phyloP scores from a whole-genome alignment of 495 filamentous ascomycete species.

The Clohesyomyces aquaticus region DNA sequence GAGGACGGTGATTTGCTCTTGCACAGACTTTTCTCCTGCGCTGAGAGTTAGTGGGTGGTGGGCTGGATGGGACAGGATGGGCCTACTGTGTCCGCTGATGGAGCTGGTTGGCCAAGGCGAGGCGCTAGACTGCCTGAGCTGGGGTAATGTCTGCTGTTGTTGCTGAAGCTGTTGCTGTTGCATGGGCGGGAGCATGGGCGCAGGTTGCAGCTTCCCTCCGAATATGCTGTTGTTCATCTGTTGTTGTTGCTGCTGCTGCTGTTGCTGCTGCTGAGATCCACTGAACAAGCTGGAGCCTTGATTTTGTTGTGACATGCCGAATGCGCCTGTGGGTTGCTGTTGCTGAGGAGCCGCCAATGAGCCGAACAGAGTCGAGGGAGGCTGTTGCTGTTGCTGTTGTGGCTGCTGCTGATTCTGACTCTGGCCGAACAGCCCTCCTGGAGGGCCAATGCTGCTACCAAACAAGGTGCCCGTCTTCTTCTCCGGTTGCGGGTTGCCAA shows the following conservation, averaged over 20 bases:
- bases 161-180: slow-evolving; percentile 43
- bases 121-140: slow-evolving; percentile 45
- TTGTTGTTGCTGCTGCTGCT: slow-evolving; percentile 40
- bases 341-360: slow-evolving; percentile 28
- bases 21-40: slow-evolving; percentile 74
- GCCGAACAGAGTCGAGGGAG: slow-evolving; percentile 22
- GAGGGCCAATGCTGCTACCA: slow-evolving; percentile 41
- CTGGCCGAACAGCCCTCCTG: slow-evolving; percentile 46
- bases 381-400: no score
- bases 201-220: slow-evolving; percentile 33
- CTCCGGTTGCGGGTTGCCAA: slow-evolving; percentile 13
- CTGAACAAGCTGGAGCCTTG: slow-evolving; percentile 48
- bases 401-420: no score
- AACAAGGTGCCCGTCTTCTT: slow-evolving; percentile 52
- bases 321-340: slow-evolving; percentile 29
- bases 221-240: slow-evolving; percentile 33
- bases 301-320: slow-evolving; percentile 13
- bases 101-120: slow-evolving; percentile 17
- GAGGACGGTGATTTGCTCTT: slow-evolving; percentile 80
- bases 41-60: background rate
- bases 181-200: slow-evolving; percentile 22
- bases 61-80: background rate
- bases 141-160: slow-evolving; percentile 50
- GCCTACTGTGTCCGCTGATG: slow-evolving; percentile 30
- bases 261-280: slow-evolving; percentile 51